Conservation (phyloP, 768 basidiomycete species). For the Brasilioporus rufonigricans region DNA sequence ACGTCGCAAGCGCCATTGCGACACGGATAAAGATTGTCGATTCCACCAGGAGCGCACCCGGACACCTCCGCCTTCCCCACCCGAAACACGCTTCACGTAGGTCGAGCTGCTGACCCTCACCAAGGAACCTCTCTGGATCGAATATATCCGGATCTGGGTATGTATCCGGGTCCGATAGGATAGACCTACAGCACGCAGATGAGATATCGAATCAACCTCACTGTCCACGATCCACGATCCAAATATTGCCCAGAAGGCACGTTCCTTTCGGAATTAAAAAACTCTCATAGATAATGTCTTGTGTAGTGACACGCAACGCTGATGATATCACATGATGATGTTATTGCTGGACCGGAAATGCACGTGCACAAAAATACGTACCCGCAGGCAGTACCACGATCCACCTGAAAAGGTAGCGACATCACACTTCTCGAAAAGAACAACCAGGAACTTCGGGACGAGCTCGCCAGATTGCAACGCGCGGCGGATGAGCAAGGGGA, state of each 20-base stretch:
- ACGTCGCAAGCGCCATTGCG: constrained; percentile 3
- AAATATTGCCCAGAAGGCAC: not conserved
- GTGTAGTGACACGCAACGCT: constrained; percentile 4
- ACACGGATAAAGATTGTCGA: constrained; percentile 8
- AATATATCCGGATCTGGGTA: constrained; percentile 1
- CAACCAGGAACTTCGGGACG: no score
- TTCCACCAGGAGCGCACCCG: constrained; percentile 3
- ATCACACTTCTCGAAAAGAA: no score
- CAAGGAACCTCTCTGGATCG: constrained; percentile 9
- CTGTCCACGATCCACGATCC: constrained; percentile 1
- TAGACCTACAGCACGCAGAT: not conserved
- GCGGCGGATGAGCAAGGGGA: no score
- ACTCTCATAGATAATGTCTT: constrained; percentile 21
- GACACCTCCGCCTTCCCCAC: constrained; percentile 9
- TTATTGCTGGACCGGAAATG: not conserved
- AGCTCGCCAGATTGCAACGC: no score
- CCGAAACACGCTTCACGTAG: constrained; percentile 13
- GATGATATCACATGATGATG: no score
- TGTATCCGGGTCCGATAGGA: not conserved
- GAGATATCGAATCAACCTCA: not conserved
- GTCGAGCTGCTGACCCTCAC: constrained; percentile 1
- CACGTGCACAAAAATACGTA: not conserved
- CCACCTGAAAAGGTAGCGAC: constrained; percentile 14
- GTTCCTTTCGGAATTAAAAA: constrained; percentile 22
- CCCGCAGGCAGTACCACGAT: not conserved